A percentile compares a stretch with the other conserved stretches of the same genome.
phyloP scores from a whole-genome alignment of 352 stramenopile genomes.

The Aphanomyces invadans region DNA sequence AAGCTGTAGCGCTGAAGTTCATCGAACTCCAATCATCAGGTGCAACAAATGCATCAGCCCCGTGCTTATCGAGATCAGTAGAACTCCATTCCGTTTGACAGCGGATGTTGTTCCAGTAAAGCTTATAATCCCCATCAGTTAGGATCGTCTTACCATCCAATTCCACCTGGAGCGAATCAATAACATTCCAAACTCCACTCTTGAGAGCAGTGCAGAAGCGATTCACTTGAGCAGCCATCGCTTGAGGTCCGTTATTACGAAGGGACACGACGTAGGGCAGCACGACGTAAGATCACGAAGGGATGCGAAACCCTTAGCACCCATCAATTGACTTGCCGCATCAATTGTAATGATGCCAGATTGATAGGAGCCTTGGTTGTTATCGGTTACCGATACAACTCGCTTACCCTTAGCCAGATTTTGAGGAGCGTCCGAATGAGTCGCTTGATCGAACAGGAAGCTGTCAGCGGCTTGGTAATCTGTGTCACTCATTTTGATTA shows the following conservation, averaged over 20 bases:
- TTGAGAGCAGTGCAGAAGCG: slow-evolving; percentile 28
- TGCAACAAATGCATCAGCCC: slow-evolving; percentile 30
- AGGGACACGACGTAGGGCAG: slow-evolving; percentile 27
- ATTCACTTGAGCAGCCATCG: slow-evolving; percentile 21
- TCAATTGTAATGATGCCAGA: slow-evolving; percentile 26
- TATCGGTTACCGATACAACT: slow-evolving; percentile 11
- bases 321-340: slow-evolving; percentile 25
- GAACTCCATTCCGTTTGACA: slow-evolving; percentile 26
- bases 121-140: slow-evolving; percentile 26
- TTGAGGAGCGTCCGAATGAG: not conserved
- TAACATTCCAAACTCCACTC: slow-evolving; percentile 31
- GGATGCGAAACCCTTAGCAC: slow-evolving; percentile 25
- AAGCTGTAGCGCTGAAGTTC: not conserved
- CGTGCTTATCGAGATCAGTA: slow-evolving; percentile 30
- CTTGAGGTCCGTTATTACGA: slow-evolving; percentile 15
- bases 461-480: slow-evolving; percentile 16
- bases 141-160: slow-evolving; percentile 30
- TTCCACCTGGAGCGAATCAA: slow-evolving; percentile 28
- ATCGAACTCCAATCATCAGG: slow-evolving; percentile 26
- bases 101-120: slow-evolving; percentile 30
- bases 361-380: slow-evolving; percentile 27
- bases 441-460: slow-evolving; percentile 17
- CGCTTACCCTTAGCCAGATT: slow-evolving; percentile 2
- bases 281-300: slow-evolving; percentile 25
- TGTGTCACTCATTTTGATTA: not conserved